A percentile compares a stretch with the other conserved stretches of the same genome.
Evolutionary conservation across 2,329 filamentous ascomycete genomes (phyloP).

Genomic region (Pseudogymnoascus destructans): DNA sequence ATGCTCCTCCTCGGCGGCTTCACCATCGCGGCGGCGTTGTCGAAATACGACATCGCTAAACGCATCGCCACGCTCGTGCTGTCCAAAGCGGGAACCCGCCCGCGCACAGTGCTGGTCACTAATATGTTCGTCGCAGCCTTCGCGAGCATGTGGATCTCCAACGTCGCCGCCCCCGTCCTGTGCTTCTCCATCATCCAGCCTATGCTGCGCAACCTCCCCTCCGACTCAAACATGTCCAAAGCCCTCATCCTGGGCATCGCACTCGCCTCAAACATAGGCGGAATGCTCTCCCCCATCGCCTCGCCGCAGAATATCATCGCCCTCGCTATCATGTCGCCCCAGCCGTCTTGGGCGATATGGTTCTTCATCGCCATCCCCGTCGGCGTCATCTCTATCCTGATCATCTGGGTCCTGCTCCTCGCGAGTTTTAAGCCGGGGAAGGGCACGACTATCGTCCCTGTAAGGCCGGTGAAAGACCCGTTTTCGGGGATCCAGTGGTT

Average conservation of each 20-base stretch:
- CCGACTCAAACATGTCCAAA: slow-evolving; percentile 87
- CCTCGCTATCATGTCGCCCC: slow-evolving; percentile 84
- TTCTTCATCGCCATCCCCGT: slow-evolving; percentile 94
- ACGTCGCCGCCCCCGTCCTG: slow-evolving; percentile 89
- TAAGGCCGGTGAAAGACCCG: slow-evolving; percentile 75
- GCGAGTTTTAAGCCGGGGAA: slow-evolving; percentile 73
- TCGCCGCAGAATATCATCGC: slow-evolving; percentile 97
- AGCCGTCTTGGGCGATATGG: slow-evolving; percentile 89
- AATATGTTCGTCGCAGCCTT: slow-evolving; percentile 99
- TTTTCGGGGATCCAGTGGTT: slow-evolving; percentile 91
- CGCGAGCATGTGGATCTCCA: slow-evolving; percentile 97
- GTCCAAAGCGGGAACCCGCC: slow-evolving; percentile 88
- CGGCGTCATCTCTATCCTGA: slow-evolving; percentile 71
- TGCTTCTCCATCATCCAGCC: slow-evolving; percentile 98
- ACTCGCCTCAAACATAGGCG: slow-evolving; percentile 86
- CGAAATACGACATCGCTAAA: slow-evolving; percentile 96
- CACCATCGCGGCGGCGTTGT: slow-evolving; percentile 85
- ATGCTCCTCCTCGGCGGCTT: slow-evolving; percentile 96
- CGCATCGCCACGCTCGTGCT: slow-evolving; percentile 92
- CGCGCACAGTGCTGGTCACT: slow-evolving; percentile 78
- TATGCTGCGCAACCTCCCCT: slow-evolving; percentile 81
- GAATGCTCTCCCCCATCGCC: slow-evolving; percentile 91
- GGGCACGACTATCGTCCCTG: slow-evolving; percentile 81
- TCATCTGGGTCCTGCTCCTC: slow-evolving; percentile 83
- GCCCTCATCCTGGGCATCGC: slow-evolving; percentile 92